Evolutionary conservation across 768 basidiomycete species (phyloP), one percentile per base, ranked within the genome.

Genomic region (Omphalotus guepiniiformis): DNA sequence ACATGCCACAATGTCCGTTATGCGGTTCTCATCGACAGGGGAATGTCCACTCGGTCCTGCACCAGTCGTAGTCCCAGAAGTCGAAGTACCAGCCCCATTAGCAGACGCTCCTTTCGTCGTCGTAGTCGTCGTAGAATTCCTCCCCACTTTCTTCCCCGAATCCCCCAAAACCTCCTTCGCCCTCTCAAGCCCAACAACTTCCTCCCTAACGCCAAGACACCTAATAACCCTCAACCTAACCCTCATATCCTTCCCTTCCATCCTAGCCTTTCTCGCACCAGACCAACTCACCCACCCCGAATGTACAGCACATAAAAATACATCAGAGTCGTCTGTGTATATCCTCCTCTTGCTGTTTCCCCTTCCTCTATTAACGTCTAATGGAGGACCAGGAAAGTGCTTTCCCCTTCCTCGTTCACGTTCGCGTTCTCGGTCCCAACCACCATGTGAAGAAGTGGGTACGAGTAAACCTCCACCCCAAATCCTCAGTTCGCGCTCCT

Each of bases 401-500:
- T 39, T 22, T 6, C 16, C 38, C 26, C 11, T 39, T 39, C 38
- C 19, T 39, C 21, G 38, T 6, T 22, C 26, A 12, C 15, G 39
- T 26, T 40, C 21, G 9, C 7, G 6, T 13, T 40, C 9, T 40
- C 15, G 5, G 16, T 40, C 11, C 3, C n/a, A n/a, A n/a, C n/a
- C n/a, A n/a, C n/a, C n/a, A n/a, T n/a, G n/a, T n/a, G n/a, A n/a
- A n/a, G n/a, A n/a, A n/a, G n/a, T n/a, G n/a, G n/a, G n/a, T n/a
- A n/a, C n/a, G n/a, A n/a, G n/a, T n/a, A n/a, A 61, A 6, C 82
- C 84, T 18, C 82, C 85, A 42, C 85, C 85, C 85, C 85, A 88
- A 16, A 88, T 70, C n/a, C 73, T 74, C 12, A 79, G 80, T 32
- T 65, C 35, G 18, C 39, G 43, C 21, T 38, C 37, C 4, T 60